A percentile compares a stretch with the other conserved stretches of the same genome.
Conservation (phyloP, 2,329 filamentous ascomycete species). For the Penicillium sp. region DNA sequence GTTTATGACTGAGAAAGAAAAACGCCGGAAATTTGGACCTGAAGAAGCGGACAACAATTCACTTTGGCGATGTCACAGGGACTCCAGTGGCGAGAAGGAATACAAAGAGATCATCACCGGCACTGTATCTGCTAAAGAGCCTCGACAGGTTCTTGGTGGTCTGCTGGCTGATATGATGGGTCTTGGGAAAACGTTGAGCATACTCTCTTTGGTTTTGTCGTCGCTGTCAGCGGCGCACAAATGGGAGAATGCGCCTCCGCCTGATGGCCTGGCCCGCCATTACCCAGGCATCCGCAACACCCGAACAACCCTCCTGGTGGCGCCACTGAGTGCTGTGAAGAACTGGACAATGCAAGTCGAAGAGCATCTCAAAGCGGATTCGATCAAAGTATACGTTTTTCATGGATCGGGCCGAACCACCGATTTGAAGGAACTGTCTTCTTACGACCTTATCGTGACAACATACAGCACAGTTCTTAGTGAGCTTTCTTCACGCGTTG, state of each 20-base stretch:
- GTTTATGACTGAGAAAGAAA: constrained; percentile 81
- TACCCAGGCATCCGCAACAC: constrained; percentile 59
- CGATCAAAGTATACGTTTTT: constrained; percentile 76
- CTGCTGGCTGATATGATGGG: constrained; percentile 87
- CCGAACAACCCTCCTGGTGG: constrained; percentile 80
- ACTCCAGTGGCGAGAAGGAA: constrained; percentile 57
- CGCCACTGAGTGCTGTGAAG: constrained; percentile 83
- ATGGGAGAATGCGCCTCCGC: constrained; percentile 61
- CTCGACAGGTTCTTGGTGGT: constrained; percentile 68
- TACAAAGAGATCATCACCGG: constrained; percentile 88
- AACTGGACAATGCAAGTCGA: constrained; percentile 96
- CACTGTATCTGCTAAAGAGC: constrained; percentile 59
- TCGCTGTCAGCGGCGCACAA: constrained; percentile 62
- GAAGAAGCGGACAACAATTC: constrained; percentile 66
- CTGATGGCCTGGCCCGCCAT: constrained; percentile 32
- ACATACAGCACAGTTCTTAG: constrained; percentile 87
- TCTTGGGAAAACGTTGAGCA: constrained; percentile 81
- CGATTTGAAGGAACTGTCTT: constrained; percentile 65
- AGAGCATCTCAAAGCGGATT: constrained; percentile 67
- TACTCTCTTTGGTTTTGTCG: constrained; percentile 72
- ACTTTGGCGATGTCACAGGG: constrained; percentile 70
- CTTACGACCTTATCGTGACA: constrained; percentile 83
- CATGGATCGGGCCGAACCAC: constrained; percentile 77
- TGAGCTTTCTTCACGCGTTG: constrained; percentile 69
- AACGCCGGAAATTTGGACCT: constrained; percentile 58